Percentiles rank a stretch among this genome's conserved stretches.
Conservation (phyloP, 371 early-diverging fungal genomes). For the Capillidium rhysosporum region DNA sequence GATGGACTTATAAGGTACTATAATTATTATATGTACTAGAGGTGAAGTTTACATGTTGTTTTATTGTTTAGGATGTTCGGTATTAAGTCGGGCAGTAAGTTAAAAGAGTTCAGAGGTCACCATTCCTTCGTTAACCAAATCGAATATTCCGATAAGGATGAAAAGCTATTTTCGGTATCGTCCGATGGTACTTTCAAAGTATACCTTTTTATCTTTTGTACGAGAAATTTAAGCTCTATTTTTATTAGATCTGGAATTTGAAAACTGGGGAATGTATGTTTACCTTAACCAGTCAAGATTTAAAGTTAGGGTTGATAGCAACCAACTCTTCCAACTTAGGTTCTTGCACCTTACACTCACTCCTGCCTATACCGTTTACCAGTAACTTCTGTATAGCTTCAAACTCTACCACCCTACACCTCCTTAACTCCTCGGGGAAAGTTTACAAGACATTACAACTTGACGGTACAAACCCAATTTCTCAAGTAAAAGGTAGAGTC, state of each 20-base stretch:
- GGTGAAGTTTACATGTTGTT: too few relatives aligned
- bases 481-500: not conserved
- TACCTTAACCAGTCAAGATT: not conserved
- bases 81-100: slow-evolving; percentile 62
- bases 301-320: not conserved
- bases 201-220: slow-evolving; percentile 25
- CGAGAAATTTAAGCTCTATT: too few relatives aligned
- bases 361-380: not conserved
- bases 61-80: slow-evolving; percentile 43
- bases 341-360: not conserved
- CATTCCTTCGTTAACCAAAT: slow-evolving; percentile 65
- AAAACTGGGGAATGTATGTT: not conserved
- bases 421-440: not conserved
- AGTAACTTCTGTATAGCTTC: not conserved
- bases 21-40: not conserved
- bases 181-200: slow-evolving; percentile 57
- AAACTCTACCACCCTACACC: not conserved
- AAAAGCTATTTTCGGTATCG: slow-evolving; percentile 47
- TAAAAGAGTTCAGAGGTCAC: slow-evolving; percentile 82
- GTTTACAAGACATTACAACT: not conserved
- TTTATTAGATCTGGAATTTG: not conserved
- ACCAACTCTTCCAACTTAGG: not conserved
- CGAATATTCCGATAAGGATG: slow-evolving; percentile 40
- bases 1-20: slow-evolving; percentile 46
- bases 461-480: not conserved